phyloP scores from a whole-genome alignment of 768 basidiomycete species.

The Leucocoprinus sp. region DNA sequence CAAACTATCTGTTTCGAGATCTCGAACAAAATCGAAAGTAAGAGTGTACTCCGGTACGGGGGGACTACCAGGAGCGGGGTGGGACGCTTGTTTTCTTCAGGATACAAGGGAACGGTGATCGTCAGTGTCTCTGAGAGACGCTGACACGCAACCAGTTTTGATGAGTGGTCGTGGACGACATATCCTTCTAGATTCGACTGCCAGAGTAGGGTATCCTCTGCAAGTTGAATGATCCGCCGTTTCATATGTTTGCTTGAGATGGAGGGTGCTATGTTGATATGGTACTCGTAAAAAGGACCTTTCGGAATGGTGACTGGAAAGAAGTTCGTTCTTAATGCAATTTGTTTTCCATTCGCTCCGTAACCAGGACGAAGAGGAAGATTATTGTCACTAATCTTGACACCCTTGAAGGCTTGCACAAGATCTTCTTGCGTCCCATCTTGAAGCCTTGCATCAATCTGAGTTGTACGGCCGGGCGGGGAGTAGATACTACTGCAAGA shows the following conservation, averaged over 20 bases:
- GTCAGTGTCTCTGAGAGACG: conserved; percentile 36
- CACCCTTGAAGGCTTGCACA: conserved; percentile 26
- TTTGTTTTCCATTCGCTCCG: conserved; percentile 38
- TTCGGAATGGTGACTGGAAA: conserved; percentile 50
- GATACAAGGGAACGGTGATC: conserved; percentile 37
- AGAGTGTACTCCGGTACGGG: conserved; percentile 39
- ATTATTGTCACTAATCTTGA: conserved; percentile 26
- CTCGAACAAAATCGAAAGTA: conserved; percentile 31
- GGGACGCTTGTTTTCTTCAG: conserved; percentile 43
- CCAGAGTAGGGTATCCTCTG: conserved; percentile 47
- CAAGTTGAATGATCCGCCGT: conserved; percentile 53
- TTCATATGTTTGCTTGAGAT: conserved; percentile 44
- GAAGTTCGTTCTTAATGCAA: conserved; percentile 59
- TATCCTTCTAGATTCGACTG: conserved; percentile 31
- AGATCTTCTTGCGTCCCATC: conserved; percentile 35
- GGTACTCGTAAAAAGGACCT: conserved; percentile 51
- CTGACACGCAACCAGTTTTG: conserved; percentile 41
- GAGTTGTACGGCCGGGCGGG: conserved; percentile 26
- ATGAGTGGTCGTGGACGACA: conserved; percentile 50
- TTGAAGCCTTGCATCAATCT: conserved; percentile 33
- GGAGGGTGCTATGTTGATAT: conserved; percentile 46
- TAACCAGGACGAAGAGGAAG: conserved; percentile 55
- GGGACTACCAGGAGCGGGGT: conserved; percentile 26
- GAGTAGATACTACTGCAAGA: conserved; percentile 31
- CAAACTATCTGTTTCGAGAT: conserved; percentile 46